A percentile compares a stretch with the other conserved stretches of the same genome.
Conservation (phyloP, 345 rosid genomes). For the Melaleuca alternifolia region DNA sequence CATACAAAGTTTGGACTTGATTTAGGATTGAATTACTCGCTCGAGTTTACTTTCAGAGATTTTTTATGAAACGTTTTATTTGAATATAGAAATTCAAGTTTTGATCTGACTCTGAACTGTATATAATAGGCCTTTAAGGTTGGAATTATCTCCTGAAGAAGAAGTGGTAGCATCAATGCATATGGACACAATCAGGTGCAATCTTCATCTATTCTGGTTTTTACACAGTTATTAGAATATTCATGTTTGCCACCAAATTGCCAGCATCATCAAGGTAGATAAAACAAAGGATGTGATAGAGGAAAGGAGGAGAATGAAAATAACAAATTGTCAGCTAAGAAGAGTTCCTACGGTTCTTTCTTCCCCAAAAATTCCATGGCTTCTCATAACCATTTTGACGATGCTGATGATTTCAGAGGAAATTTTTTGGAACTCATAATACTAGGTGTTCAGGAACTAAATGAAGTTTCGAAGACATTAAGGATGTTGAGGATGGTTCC, state of each 20-base stretch:
- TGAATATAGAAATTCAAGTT: background rate
- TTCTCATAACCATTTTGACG: background rate
- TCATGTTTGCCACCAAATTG: background rate
- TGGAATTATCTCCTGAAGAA: conserved; percentile 96
- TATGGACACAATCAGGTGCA: conserved; percentile 78
- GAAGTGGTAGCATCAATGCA: conserved; percentile 78
- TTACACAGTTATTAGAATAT: background rate
- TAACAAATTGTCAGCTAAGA: background rate
- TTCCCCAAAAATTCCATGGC: background rate
- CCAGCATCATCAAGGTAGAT: background rate
- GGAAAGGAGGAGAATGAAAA: background rate
- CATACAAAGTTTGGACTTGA: background rate
- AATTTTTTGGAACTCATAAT: background rate
- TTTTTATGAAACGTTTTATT: background rate
- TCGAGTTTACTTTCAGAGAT: background rate
- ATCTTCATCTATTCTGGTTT: background rate
- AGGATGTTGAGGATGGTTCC: background rate
- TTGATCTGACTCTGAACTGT: background rate
- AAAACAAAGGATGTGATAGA: background rate
- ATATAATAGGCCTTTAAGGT: conserved; percentile 54
- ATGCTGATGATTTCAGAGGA: background rate
- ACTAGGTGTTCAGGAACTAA: background rate
- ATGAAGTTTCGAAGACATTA: background rate
- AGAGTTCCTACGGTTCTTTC: background rate
- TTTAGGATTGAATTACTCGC: background rate